Evolutionary conservation across 1,284 basidiomycete species (phyloP), one percentile per base, ranked within the genome.

Genomic region (Boletellus deceptivus): DNA sequence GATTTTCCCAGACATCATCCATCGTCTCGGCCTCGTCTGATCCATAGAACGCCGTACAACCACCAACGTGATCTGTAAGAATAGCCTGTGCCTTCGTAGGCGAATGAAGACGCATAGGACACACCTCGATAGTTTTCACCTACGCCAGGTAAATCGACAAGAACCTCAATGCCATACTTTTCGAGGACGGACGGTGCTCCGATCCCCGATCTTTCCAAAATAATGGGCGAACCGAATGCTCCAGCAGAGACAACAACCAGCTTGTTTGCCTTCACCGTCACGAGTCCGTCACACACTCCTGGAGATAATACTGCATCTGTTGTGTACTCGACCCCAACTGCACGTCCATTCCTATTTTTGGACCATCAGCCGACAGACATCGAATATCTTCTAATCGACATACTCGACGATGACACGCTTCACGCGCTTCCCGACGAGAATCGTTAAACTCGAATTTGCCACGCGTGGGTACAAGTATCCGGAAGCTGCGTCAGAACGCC

Each of bases 401-500:
- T 53, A 80, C 79, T 82, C 72, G 48, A 81, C 71, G 17, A 80
- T 55, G 31, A 80, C 70, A 1, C 74, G 72, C 13, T 73, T 70
- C 10, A 31, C 29, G 4, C 29, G 4, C 8, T 31, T 31, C 8
- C 29, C 29, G 3, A 31, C 29, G 13, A 31, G 29, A 3, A 31
- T 14, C 29, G 13, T 31, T 3, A 31, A 31, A 11, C 14, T 31
- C 3, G 29, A 13, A 14, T 31, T 31, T 10, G 11, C 6, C 5
- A 10, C 13, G 13, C 14, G 29, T 3, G 29, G 29, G 13, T 85
- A 86, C 13, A 85, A 64, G 53, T 78, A 83, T 55, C 74, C 53
- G 55, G 83, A 81, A 3, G 84, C 75, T 3, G 76, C 61, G 57
- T 86, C 83, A 0, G 77, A 83, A 8, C 84, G 78, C 41, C 59